Evolutionary conservation across 2,329 filamentous ascomycete genomes (phyloP), one percentile per base, ranked within the genome.

Genomic region (Fusarium staphyleae): DNA sequence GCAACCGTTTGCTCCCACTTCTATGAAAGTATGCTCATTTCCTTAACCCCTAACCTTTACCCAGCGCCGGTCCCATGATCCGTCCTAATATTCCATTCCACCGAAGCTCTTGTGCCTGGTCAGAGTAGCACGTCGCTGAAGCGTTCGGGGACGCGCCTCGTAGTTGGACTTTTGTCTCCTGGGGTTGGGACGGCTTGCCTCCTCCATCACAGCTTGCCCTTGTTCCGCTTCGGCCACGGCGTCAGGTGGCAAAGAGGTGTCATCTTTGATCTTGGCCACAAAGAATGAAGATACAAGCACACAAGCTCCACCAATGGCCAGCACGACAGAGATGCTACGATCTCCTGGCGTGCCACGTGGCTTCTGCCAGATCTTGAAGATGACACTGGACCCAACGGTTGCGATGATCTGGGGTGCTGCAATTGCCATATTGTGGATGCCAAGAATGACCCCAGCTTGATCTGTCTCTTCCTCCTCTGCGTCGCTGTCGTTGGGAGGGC

Each of bases 351-450:
- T 84, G 4, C 92, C 93, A 58, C 93, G 83, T 1, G 91, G 91
- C 73, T 96, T 96, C 76, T 98, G 93, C 67, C 93, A 83, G 33
- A 88, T 77, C 69, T 86, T 87, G 77, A 98, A 98, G 57, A 98
- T 89, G 54, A 89, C 78, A 68, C 89, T 92, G 54, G 90, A 93
- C 18, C 89, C 86, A 22, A 97, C 76, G 5, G 92, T 97, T 10
- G 93, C 92, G 48, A 97, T 82, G 55, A 97, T 93, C 71, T 98
- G 93, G 2, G 93, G 93, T 5, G 91, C 87, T 1, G 93, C 91
- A 63, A 98, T 90, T 13, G 93, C 88, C 76, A 98, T 93, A 72
- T 98, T 98, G 78, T 98, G 93, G 48, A 98, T 92, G 8, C 93
- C 93, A 2, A 98, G 82, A 36, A 98, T 91, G 33, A 97, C 89